phyloP scores from a whole-genome alignment of 805 yeast genomes.

The Starmerella vaccinii region DNA sequence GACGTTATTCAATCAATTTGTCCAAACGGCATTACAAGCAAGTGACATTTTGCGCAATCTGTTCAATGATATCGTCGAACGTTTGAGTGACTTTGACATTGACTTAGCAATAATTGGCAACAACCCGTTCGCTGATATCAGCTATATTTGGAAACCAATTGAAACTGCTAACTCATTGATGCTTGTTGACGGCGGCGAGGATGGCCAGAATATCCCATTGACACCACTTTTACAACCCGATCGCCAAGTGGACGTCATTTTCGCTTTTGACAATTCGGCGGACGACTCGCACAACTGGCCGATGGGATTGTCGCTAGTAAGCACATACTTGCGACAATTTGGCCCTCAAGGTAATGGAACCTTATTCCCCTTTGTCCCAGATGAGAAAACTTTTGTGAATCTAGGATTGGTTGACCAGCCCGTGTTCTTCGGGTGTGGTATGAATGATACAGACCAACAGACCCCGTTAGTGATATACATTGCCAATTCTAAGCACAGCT shows the following conservation, averaged over 20 bases:
- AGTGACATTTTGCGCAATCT: slow-evolving; percentile 34
- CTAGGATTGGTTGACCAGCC: slow-evolving; percentile 42
- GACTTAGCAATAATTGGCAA: slow-evolving; percentile 58
- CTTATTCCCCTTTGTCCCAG: slow-evolving; percentile 19
- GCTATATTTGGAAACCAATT: not conserved
- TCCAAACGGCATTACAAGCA: slow-evolving; percentile 37
- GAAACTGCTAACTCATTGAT: slow-evolving; percentile 34
- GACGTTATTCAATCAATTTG: slow-evolving; percentile 59
- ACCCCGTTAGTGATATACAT: slow-evolving; percentile 59
- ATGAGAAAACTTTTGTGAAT: slow-evolving; percentile 38
- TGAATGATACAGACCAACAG: slow-evolving; percentile 31
- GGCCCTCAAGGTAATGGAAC: slow-evolving; percentile 18
- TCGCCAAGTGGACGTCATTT: slow-evolving; percentile 50
- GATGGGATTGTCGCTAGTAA: slow-evolving; percentile 30
- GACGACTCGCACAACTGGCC: slow-evolving; percentile 31
- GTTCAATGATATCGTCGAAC: slow-evolving; percentile 16
- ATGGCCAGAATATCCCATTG: slow-evolving; percentile 60
- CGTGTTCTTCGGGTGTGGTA: slow-evolving; percentile 70
- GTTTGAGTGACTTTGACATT: slow-evolving; percentile 29
- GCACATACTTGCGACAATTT: slow-evolving; percentile 23
- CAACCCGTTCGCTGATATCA: slow-evolving; percentile 49
- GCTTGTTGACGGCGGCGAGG: slow-evolving; percentile 74
- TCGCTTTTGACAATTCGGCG: slow-evolving; percentile 37
- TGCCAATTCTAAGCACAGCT: slow-evolving; percentile 56
- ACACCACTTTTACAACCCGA: slow-evolving; percentile 51